Evolutionary conservation across 2,329 filamentous ascomycete genomes (phyloP).

Genomic region (Colletotrichum kahawae): DNA sequence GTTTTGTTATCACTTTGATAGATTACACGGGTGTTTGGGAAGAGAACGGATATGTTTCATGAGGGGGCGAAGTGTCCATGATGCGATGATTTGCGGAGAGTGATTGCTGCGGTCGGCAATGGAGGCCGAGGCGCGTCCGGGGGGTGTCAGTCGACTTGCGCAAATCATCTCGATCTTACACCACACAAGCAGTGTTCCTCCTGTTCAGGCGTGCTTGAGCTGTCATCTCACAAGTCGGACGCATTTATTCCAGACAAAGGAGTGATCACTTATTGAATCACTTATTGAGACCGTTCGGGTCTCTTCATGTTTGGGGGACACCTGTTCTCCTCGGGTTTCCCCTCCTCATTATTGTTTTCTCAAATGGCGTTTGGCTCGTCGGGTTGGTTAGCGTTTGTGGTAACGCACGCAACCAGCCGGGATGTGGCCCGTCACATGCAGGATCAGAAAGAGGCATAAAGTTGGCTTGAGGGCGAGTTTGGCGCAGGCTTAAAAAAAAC

Average conservation of each 20-base stretch:
- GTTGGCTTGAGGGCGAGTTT: slow-evolving; percentile 2
- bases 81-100: slow-evolving; percentile 17
- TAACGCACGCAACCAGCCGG: slow-evolving; percentile 17
- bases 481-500: not conserved
- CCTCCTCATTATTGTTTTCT: not conserved
- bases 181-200: not conserved
- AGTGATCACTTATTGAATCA: not conserved
- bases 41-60: slow-evolving; percentile 12
- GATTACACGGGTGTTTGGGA: slow-evolving; percentile 4
- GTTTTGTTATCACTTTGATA: not conserved
- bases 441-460: slow-evolving; percentile 1
- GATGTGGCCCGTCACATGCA: slow-evolving; percentile 17
- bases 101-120: slow-evolving; percentile 2
- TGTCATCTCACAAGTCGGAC: not conserved
- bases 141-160: not conserved
- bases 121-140: not conserved
- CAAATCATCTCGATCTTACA: slow-evolving; percentile 1
- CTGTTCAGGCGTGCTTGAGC: not conserved
- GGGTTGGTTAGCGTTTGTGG: slow-evolving; percentile 5
- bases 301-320: not conserved
- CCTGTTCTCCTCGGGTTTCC: not conserved
- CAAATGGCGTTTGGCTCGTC: not conserved
- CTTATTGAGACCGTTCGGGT: not conserved
- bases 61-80: slow-evolving; percentile 3
- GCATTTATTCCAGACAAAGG: not conserved